These are phyloP conservation scores for Populus ilicifolia DNA, from an alignment of 345 rosid genomes.

Conservation along the genomic window DNA sequence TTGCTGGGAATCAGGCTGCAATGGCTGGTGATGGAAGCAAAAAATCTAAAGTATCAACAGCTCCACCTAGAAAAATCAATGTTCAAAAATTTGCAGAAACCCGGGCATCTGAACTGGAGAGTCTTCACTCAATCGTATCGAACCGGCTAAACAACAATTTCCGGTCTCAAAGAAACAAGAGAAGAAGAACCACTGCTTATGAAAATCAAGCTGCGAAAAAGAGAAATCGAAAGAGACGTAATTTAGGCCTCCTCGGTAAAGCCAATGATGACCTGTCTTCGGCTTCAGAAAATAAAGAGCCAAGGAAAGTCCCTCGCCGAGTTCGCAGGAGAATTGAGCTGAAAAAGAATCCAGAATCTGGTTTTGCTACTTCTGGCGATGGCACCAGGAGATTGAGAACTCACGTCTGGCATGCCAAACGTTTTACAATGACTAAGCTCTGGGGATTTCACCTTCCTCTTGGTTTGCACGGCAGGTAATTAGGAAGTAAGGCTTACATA, in stretches of 20 bases:
- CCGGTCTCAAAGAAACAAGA: slow-evolving; percentile 60
- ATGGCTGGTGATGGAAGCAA: slow-evolving; percentile 44
- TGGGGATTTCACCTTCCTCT: slow-evolving; percentile 90
- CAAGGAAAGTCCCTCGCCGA: slow-evolving; percentile 42
- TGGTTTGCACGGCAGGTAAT: slow-evolving; percentile 82
- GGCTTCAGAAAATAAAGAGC: slow-evolving; percentile 15
- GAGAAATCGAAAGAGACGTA: slow-evolving; percentile 44
- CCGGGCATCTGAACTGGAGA: slow-evolving; percentile 62
- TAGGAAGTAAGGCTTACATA: neutral
- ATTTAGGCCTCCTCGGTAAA: slow-evolving; percentile 24
- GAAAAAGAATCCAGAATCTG: slow-evolving; percentile 52
- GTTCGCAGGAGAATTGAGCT: slow-evolving; percentile 59
- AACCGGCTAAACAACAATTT: slow-evolving; percentile 54
- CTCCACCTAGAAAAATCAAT: slow-evolving; percentile 56
- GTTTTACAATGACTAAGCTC: slow-evolving; percentile 72
- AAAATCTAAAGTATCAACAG: slow-evolving; percentile 20
- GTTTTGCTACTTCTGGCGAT: slow-evolving; percentile 65
- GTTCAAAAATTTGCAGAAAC: slow-evolving; percentile 67
- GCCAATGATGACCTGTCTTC: neutral
- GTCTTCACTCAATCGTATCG: slow-evolving; percentile 57
- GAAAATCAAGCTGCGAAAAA: slow-evolving; percentile 48
- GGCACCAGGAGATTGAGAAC: slow-evolving; percentile 87
- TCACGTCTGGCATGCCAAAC: slow-evolving; percentile 91
- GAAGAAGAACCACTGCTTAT: slow-evolving; percentile 73
- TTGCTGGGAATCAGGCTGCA: neutral